Evolutionary conservation across 2,329 filamentous ascomycete genomes (phyloP).

Genomic region (Zalaria obscura): DNA sequence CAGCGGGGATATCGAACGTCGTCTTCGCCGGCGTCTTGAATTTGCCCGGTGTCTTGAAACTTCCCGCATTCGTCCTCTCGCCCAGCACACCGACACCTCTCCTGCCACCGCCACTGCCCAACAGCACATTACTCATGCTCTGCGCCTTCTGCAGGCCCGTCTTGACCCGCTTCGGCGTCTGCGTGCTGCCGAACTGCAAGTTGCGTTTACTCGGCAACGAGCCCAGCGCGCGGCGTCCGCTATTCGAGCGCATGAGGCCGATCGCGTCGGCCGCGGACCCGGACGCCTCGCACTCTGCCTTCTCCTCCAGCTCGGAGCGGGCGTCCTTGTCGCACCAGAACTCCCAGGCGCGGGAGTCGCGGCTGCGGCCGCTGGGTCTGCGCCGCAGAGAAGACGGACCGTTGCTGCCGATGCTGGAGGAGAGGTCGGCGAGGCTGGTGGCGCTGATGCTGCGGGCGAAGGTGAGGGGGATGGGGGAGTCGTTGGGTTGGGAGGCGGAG

Average conservation of each 20-base stretch:
- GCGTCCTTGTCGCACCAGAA: conserved; percentile 73
- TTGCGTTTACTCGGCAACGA: conserved; percentile 54
- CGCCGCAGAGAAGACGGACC: conserved; percentile 10
- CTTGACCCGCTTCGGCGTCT: conserved; percentile 31
- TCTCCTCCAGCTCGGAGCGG: conserved; percentile 64
- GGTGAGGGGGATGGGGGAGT: conserved; percentile 39
- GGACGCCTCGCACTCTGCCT: conserved; percentile 65
- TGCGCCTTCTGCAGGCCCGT: conserved; percentile 15
- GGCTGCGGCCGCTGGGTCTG: conserved; percentile 50
- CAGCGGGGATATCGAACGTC: conserved; percentile 31
- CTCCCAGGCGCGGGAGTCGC: conserved; percentile 82
- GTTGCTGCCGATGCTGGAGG: conserved; percentile 2
- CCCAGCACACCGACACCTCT: not conserved
- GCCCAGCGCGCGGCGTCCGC: conserved; percentile 36
- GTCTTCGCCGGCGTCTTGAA: conserved; percentile 12
- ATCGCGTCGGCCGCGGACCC: conserved; percentile 74
- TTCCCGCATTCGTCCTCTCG: not conserved
- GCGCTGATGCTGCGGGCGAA: conserved; percentile 62
- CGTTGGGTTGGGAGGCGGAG: conserved; percentile 13
- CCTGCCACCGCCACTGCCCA: conserved; percentile 1
- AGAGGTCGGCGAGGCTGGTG: conserved; percentile 26
- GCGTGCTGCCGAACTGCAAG: conserved; percentile 13
- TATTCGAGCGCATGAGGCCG: conserved; percentile 61
- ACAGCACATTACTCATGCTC: conserved; percentile 17
- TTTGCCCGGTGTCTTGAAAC: conserved; percentile 5